phyloP scores from a whole-genome alignment of 805 yeast species.

The Suhomyces emberorum region DNA sequence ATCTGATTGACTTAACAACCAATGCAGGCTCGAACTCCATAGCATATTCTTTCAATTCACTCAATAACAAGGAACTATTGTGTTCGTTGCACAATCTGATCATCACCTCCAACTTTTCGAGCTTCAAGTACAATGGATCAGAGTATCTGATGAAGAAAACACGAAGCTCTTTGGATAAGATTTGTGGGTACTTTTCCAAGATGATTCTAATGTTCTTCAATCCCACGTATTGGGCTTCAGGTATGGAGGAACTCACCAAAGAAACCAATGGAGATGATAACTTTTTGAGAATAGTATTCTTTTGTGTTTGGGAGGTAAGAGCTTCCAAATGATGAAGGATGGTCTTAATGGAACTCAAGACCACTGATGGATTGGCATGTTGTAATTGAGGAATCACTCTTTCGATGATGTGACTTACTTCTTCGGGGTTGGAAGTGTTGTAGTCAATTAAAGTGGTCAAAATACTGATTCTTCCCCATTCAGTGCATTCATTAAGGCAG shows the following conservation, averaged over 20 bases:
- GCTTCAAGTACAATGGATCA: slow-evolving; percentile 74
- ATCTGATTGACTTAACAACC: slow-evolving; percentile 61
- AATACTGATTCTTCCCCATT: slow-evolving; percentile 96
- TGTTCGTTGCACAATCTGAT: slow-evolving; percentile 62
- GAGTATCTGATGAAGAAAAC: slow-evolving; percentile 88
- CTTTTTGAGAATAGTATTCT: slow-evolving; percentile 54
- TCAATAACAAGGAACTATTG: slow-evolving; percentile 56
- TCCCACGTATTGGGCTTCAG: slow-evolving; percentile 94
- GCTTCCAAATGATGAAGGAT: slow-evolving; percentile 64
- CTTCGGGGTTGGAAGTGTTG: slow-evolving; percentile 50
- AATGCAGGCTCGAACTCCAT: slow-evolving; percentile 83
- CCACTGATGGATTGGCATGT: slow-evolving; percentile 96
- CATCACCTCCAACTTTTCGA: slow-evolving; percentile 74
- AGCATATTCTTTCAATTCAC: slow-evolving; percentile 75
- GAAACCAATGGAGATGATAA: slow-evolving; percentile 85
- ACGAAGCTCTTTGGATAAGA: slow-evolving; percentile 74
- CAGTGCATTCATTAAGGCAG: slow-evolving; percentile 95
- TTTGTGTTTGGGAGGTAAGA: slow-evolving; percentile 40
- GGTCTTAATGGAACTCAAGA: slow-evolving; percentile 77
- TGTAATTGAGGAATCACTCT: slow-evolving; percentile 92
- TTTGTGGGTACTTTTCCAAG: slow-evolving; percentile 80
- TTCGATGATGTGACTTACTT: slow-evolving; percentile 83
- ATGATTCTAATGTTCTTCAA: slow-evolving; percentile 86
- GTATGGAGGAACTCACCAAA: slow-evolving; percentile 72
- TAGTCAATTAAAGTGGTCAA: slow-evolving; percentile 78